These are phyloP conservation scores for Acanthamoeba healyi DNA, from an alignment of 208 protist species.

Conservation along the genomic window DNA sequence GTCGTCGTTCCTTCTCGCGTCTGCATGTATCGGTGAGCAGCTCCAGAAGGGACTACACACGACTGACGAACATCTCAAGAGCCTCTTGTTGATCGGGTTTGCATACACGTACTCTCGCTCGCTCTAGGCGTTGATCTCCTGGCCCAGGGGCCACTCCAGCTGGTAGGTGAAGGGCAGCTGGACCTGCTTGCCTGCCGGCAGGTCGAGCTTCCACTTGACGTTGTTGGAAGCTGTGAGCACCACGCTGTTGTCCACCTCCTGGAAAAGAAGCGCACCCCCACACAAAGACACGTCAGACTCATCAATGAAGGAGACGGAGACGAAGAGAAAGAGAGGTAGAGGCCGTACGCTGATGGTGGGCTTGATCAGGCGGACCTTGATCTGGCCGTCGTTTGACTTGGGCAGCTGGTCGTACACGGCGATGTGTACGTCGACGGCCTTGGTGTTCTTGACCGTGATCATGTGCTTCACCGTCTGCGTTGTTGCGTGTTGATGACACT, in stretches of 20 bases:
- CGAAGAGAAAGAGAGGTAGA: too few relatives aligned
- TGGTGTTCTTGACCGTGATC: slow-evolving; percentile 40
- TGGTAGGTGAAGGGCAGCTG: slow-evolving; percentile 12
- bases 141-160: slow-evolving; percentile 22
- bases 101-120: too few relatives aligned
- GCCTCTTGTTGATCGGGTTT: too few relatives aligned
- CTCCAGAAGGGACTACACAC: too few relatives aligned
- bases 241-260: not conserved
- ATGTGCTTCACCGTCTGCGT: slow-evolving; percentile 25
- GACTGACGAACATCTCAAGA: too few relatives aligned
- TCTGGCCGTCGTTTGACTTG: slow-evolving; percentile 39
- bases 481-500: too few relatives aligned
- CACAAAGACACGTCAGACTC: too few relatives aligned
- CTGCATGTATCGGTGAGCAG: too few relatives aligned
- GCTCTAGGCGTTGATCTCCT: slow-evolving; percentile 13
- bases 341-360: not conserved
- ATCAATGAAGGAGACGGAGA: too few relatives aligned
- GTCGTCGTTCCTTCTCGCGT: too few relatives aligned
- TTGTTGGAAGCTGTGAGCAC: not conserved
- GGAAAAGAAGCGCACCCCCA: not conserved
- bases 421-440: not conserved
- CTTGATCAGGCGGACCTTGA: not conserved
- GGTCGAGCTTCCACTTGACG: slow-evolving; percentile 41
- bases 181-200: not conserved
- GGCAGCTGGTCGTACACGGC: slow-evolving; percentile 15